These are phyloP conservation scores for Batkoa obscura DNA, from an alignment of 371 early-diverging fungal species.

Conservation along the genomic window DNA sequence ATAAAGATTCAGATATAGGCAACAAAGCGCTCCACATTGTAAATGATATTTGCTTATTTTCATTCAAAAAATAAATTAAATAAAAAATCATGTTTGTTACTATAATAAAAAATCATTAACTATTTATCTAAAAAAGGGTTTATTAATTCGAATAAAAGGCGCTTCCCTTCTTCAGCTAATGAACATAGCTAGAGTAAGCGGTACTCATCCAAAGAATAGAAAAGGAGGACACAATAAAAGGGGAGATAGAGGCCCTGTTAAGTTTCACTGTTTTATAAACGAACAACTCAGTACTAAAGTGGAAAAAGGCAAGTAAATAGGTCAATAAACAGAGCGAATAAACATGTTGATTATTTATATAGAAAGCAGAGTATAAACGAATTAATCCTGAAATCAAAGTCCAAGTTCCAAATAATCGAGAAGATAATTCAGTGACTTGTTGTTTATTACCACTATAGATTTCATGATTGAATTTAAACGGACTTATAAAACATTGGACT, in stretches of 20 bases:
- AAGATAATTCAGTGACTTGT: conserved; percentile 46
- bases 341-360: conserved; percentile 39
- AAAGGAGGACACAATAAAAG: conserved; percentile 24
- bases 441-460: conserved; percentile 39
- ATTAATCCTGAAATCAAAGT: conserved; percentile 51
- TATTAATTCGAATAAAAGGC: too few relatives aligned
- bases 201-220: conserved; percentile 1
- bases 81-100: too few relatives aligned
- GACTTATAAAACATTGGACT: conserved; percentile 44
- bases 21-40: too few relatives aligned
- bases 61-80: too few relatives aligned
- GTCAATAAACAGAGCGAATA: conserved; percentile 52
- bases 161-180: too few relatives aligned
- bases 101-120: too few relatives aligned
- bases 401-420: conserved; percentile 63
- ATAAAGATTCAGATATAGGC: too few relatives aligned
- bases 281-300: conserved; percentile 45
- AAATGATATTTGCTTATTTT: too few relatives aligned
- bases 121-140: too few relatives aligned
- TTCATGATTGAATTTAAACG: conserved; percentile 33
- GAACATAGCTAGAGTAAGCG: too few relatives aligned
- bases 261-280: conserved; percentile 47
- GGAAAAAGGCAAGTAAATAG: conserved; percentile 42
- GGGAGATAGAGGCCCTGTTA: conserved; percentile 37
- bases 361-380: conserved; percentile 55